Conservation (phyloP, 83 land plant genomes). For the Picea abies region DNA sequence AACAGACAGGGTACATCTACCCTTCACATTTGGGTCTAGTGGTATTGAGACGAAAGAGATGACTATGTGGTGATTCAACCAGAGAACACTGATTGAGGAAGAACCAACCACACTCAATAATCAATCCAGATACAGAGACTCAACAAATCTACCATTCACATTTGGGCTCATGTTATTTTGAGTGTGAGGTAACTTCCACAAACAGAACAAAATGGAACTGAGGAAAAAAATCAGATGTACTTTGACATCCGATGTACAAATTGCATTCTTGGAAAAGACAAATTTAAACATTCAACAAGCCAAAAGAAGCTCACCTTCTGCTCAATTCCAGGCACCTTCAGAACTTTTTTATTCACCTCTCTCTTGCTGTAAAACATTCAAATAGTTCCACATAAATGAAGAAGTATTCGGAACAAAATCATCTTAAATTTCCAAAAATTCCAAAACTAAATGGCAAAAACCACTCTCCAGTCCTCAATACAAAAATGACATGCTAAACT, state of each 20-base stretch:
- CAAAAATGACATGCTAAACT: not conserved
- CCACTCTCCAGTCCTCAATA: not conserved
- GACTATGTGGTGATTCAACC: not conserved
- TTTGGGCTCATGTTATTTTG: not conserved
- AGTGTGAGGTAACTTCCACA: not conserved
- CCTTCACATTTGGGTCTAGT: no score
- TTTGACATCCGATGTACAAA: not conserved
- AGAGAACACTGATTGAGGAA: not conserved
- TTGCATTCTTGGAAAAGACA: conserved; percentile 5
- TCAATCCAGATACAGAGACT: not conserved
- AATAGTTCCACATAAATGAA: not conserved
- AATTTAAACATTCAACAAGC: not conserved
- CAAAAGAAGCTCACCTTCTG: conserved; percentile 68
- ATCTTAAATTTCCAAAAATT: conserved; percentile 4
- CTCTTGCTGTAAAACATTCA: conserved; percentile 71
- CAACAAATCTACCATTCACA: not conserved
- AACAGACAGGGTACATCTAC: no score
- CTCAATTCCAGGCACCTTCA: conserved; percentile 93
- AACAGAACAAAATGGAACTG: conserved; percentile 22
- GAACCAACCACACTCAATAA: not conserved
- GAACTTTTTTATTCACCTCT: conserved; percentile 95
- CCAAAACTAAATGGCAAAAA: not conserved
- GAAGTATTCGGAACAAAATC: no score
- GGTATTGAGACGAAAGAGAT: not conserved
- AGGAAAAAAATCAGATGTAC: not conserved